These are phyloP conservation scores for Saccharum officinarum DNA, from an alignment of 176 grass and related monocot species.

Conservation along the genomic window DNA sequence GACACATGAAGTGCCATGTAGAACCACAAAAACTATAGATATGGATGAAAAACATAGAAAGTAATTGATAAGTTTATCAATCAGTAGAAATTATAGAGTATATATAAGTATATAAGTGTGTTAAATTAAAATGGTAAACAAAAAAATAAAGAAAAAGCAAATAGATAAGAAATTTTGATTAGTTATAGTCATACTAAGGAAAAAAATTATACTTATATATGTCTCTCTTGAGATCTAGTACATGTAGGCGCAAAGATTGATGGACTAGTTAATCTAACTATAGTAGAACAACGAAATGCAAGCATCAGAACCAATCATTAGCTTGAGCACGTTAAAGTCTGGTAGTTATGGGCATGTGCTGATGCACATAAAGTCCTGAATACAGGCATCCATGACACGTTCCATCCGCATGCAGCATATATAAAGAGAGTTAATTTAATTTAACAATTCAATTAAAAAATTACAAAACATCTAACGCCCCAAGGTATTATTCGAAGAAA, in stretches of 20 bases:
- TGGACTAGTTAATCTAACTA: background rate
- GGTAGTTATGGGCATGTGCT: background rate
- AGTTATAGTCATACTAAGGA: background rate
- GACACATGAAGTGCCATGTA: background rate
- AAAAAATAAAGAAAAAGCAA: background rate
- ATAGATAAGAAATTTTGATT: background rate
- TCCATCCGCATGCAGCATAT: background rate
- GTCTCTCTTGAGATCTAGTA: background rate
- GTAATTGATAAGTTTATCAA: background rate
- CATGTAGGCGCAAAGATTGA: background rate
- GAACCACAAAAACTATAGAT: background rate
- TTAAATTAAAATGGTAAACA: background rate
- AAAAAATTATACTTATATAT: background rate
- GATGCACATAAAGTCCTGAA: background rate
- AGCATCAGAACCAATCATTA: background rate
- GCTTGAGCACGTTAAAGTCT: background rate
- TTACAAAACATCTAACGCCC: background rate
- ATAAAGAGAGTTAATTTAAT: background rate
- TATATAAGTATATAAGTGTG: no score
- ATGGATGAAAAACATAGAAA: background rate
- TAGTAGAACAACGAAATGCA: background rate
- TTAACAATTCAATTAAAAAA: background rate
- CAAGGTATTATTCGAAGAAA: background rate
- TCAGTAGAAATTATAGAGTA: background rate
- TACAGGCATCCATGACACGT: background rate